These are phyloP conservation scores for Stagonosporopsis rhizophila DNA, from an alignment of 2,329 filamentous ascomycete species.

Conservation along the genomic window DNA sequence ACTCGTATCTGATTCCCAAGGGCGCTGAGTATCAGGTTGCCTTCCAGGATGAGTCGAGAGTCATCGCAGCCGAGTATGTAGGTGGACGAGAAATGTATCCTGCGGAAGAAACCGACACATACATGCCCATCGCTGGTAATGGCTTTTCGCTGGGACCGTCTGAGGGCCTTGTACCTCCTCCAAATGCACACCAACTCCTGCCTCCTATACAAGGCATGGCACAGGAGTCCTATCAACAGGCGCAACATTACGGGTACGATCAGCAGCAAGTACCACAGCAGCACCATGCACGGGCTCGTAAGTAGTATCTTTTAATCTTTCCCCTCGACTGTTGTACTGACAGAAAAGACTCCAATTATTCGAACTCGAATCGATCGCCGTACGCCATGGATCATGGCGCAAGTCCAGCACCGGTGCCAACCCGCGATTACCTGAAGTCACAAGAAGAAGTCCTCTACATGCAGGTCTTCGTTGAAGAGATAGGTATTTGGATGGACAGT, in stretches of 20 bases:
- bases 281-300: constrained; percentile 33
- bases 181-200: constrained; percentile 56
- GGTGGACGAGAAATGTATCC: constrained; percentile 80
- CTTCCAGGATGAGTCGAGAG: constrained; percentile 87
- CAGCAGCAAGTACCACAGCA: constrained; percentile 42
- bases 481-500: constrained; percentile 93
- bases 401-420: constrained; percentile 37
- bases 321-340: constrained; percentile 15
- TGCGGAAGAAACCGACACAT: constrained; percentile 50
- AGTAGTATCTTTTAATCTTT: constrained; percentile 5
- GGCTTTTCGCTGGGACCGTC: constrained; percentile 41
- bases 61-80: constrained; percentile 88
- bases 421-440: constrained; percentile 70
- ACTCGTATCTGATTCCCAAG: constrained; percentile 61
- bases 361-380: constrained; percentile 35
- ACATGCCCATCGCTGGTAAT: constrained; percentile 29
- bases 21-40: constrained; percentile 71
- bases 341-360: constrained; percentile 30
- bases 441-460: constrained; percentile 86
- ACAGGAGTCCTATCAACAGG: constrained; percentile 55
- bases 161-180: constrained; percentile 31
- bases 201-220: constrained; percentile 60
- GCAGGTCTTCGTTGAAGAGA: constrained; percentile 90
- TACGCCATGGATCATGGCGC: constrained; percentile 35
- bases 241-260: constrained; percentile 53